Evolutionary conservation across 306 rosid species (phyloP).

Genomic region (Benincasa hispida): DNA sequence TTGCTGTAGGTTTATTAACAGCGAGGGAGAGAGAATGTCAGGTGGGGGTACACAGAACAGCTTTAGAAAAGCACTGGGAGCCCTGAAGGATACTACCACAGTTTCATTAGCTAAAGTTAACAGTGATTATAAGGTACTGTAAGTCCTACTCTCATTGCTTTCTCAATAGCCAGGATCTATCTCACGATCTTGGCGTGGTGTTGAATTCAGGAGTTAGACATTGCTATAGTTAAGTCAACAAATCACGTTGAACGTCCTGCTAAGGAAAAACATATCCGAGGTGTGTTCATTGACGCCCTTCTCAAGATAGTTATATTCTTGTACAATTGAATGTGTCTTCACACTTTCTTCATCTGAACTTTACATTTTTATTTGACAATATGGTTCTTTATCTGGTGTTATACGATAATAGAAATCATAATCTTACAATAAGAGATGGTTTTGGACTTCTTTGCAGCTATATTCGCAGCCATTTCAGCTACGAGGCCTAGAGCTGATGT

Average conservation of each 20-base stretch:
- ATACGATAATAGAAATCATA: constrained; percentile 8
- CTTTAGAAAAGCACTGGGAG: constrained; percentile 87
- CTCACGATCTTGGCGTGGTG: constrained; percentile 11
- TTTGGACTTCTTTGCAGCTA: constrained; percentile 48
- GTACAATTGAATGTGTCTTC: background rate
- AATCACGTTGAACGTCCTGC: constrained; percentile 95
- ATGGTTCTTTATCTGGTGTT: background rate
- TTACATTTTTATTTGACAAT: background rate
- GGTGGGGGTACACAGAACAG: constrained; percentile 80
- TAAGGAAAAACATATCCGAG: constrained; percentile 80
- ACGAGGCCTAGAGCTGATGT: constrained; percentile 98
- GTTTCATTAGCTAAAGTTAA: constrained; percentile 99
- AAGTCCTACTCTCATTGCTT: background rate
- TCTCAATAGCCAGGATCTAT: background rate
- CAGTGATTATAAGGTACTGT: constrained; percentile 86
- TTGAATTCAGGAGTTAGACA: constrained; percentile 72
- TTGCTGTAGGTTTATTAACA: constrained; percentile 27
- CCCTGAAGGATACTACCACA: constrained; percentile 90
- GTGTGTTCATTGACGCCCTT: constrained; percentile 24
- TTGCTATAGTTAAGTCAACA: constrained; percentile 85
- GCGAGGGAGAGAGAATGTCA: constrained; percentile 55
- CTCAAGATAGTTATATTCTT: background rate
- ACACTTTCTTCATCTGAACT: background rate
- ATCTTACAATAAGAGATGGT: constrained; percentile 14
- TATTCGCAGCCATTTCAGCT: constrained; percentile 91